phyloP scores from a whole-genome alignment of 768 basidiomycete genomes.

The Xerocomellus amylosporus region DNA sequence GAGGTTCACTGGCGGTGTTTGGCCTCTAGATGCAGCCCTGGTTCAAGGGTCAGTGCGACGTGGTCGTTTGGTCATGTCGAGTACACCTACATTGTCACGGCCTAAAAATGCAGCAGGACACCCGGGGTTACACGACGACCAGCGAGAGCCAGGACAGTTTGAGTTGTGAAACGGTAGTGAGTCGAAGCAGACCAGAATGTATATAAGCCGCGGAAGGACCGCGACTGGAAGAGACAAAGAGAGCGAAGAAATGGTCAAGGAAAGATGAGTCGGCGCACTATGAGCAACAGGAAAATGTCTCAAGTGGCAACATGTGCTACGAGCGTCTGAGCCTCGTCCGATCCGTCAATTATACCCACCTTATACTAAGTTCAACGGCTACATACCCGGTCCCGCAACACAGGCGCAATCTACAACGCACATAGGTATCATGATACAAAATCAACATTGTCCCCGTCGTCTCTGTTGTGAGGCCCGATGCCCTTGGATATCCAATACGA shows the following conservation, averaged over 20 bases:
- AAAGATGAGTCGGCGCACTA: background rate
- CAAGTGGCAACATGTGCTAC: background rate
- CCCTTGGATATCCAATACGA: slow-evolving; percentile 62
- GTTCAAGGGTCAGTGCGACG: slow-evolving; percentile 16
- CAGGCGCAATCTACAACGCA: background rate
- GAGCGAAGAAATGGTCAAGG: background rate
- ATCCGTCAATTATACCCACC: slow-evolving; percentile 1
- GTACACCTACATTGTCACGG: slow-evolving; percentile 24
- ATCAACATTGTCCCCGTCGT: slow-evolving; percentile 4
- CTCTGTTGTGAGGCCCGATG: slow-evolving; percentile 30
- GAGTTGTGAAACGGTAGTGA: slow-evolving; percentile 7
- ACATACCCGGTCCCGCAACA: background rate
- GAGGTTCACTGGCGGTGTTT: slow-evolving; percentile 47
- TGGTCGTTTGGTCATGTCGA: background rate
- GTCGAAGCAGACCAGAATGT: slow-evolving; percentile 10
- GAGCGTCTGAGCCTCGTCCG: background rate
- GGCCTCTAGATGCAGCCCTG: slow-evolving; percentile 29
- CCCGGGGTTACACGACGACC: slow-evolving; percentile 17
- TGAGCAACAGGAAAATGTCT: background rate
- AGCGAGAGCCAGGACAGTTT: slow-evolving; percentile 22
- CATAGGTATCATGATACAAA: background rate
- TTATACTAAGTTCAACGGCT: too few relatives aligned
- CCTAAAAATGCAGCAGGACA: background rate
- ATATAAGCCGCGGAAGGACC: slow-evolving; percentile 4
- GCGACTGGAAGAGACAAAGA: background rate